These are phyloP conservation scores for Talaromyces borbonicus DNA, from an alignment of 495 filamentous ascomycete species.

Conservation along the genomic window DNA sequence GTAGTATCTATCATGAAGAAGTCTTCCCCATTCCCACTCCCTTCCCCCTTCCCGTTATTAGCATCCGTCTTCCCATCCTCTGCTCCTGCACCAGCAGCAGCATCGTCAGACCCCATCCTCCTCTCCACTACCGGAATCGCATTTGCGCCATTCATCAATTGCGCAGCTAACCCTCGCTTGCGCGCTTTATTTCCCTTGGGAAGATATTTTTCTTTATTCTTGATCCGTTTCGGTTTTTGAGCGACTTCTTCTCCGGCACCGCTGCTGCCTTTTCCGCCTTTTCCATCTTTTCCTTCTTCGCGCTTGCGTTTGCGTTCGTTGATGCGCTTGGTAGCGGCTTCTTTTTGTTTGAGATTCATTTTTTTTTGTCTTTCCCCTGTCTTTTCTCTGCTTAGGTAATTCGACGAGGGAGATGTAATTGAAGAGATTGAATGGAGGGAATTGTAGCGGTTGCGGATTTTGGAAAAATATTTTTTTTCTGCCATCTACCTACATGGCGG, in stretches of 20 bases:
- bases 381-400: background rate
- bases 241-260: constrained; percentile 17
- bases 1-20: constrained; percentile 5
- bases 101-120: background rate
- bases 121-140: constrained; percentile 6
- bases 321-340: constrained; percentile 18
- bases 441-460: background rate
- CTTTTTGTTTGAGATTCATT: constrained; percentile 3
- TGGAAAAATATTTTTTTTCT: constrained; percentile 5
- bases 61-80: background rate
- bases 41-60: background rate
- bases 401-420: background rate
- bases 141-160: constrained; percentile 5
- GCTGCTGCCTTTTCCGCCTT: too few species aligned
- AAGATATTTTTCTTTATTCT: constrained; percentile 6
- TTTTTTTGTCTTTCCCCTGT: background rate
- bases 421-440: background rate
- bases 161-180: background rate
- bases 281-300: constrained; percentile 6
- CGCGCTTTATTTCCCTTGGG: constrained; percentile 6
- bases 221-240: constrained; percentile 6
- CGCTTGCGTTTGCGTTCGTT: constrained; percentile 39
- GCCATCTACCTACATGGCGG: background rate
- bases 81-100: background rate
- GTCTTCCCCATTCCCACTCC: background rate